Conservation (phyloP, 768 basidiomycete genomes). For the Ramaria rubella region DNA sequence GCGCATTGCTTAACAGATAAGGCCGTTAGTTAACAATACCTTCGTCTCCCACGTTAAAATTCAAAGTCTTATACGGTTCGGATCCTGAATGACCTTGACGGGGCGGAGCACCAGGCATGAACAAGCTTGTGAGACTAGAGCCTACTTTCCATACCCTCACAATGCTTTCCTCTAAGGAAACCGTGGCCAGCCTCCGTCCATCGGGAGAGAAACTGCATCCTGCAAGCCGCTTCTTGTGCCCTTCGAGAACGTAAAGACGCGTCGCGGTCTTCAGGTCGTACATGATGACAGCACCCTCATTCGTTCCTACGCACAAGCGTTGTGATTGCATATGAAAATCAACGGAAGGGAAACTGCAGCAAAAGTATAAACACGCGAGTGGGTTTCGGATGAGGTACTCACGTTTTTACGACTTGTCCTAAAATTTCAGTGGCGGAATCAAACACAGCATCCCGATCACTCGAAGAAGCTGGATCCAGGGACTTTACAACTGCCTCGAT, state of each 20-base stretch:
- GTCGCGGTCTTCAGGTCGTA: conserved; percentile 97
- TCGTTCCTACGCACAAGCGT: conserved; percentile 86
- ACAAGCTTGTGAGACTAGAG: conserved; percentile 79
- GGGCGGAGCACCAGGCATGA: conserved; percentile 86
- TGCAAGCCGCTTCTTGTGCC: conserved; percentile 73
- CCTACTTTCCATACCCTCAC: conserved; percentile 97
- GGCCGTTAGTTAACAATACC: conserved; percentile 36
- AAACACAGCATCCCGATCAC: conserved; percentile 74
- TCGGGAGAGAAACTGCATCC: conserved; percentile 93
- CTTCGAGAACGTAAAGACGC: conserved; percentile 89
- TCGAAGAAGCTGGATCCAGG: conserved; percentile 80
- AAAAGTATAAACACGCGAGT: neutral
- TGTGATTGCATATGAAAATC: conserved; percentile 88
- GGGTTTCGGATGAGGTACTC: conserved; percentile 19
- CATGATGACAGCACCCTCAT: conserved; percentile 91
- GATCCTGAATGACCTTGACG: conserved; percentile 79
- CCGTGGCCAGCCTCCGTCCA: conserved; percentile 79
- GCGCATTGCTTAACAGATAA: neutral
- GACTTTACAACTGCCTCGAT: conserved; percentile 97
- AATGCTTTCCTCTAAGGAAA: conserved; percentile 77
- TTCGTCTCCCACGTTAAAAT: conserved; percentile 78
- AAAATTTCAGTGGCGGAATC: conserved; percentile 93
- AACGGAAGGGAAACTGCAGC: conserved; percentile 76
- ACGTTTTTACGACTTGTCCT: conserved; percentile 93
- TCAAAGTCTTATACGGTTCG: conserved; percentile 81